Percentiles rank a stretch among this genome's conserved stretches.
phyloP scores from a whole-genome alignment of 495 filamentous ascomycete genomes.

The Annulohypoxylon stygium region DNA sequence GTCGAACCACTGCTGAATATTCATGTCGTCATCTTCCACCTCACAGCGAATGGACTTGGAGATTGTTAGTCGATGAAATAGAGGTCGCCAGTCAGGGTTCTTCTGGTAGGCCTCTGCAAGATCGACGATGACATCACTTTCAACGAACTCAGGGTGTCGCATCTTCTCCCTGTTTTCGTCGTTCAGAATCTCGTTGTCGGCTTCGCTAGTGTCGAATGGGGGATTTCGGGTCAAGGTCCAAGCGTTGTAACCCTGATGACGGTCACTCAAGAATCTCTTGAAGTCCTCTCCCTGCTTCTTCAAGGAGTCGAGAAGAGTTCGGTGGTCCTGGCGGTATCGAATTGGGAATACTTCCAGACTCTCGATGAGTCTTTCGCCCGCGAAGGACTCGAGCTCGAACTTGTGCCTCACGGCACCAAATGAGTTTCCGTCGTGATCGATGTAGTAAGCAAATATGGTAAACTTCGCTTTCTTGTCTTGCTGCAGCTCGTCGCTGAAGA shows the following conservation, averaged over 20 bases:
- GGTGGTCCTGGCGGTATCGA: slow-evolving; percentile 63
- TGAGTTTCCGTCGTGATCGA: slow-evolving; percentile 71
- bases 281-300: slow-evolving; percentile 61
- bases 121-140: slow-evolving; percentile 66
- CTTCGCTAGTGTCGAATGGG: slow-evolving; percentile 40
- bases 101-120: slow-evolving; percentile 60
- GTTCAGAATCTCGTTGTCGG: slow-evolving; percentile 39
- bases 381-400: slow-evolving; percentile 62
- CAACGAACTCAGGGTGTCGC: slow-evolving; percentile 54
- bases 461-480: slow-evolving; percentile 45
- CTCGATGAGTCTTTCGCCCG: slow-evolving; percentile 68
- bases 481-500: slow-evolving; percentile 45
- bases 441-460: slow-evolving; percentile 57
- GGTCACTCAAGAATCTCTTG: slow-evolving; percentile 62
- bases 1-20: slow-evolving; percentile 51
- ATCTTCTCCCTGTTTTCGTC: slow-evolving; percentile 45
- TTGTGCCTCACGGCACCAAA: slow-evolving; percentile 63
- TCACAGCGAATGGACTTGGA: slow-evolving; percentile 43
- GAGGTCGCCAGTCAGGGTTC: slow-evolving; percentile 49
- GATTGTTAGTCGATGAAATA: slow-evolving; percentile 40
- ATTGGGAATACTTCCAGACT: slow-evolving; percentile 69
- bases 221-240: slow-evolving; percentile 54
- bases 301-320: slow-evolving; percentile 55
- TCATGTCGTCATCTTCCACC: slow-evolving; percentile 45
- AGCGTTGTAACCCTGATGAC: slow-evolving; percentile 60